Base-by-base conservation (phyloP, 345 rosid species). In the Arabis alpina region DNA sequence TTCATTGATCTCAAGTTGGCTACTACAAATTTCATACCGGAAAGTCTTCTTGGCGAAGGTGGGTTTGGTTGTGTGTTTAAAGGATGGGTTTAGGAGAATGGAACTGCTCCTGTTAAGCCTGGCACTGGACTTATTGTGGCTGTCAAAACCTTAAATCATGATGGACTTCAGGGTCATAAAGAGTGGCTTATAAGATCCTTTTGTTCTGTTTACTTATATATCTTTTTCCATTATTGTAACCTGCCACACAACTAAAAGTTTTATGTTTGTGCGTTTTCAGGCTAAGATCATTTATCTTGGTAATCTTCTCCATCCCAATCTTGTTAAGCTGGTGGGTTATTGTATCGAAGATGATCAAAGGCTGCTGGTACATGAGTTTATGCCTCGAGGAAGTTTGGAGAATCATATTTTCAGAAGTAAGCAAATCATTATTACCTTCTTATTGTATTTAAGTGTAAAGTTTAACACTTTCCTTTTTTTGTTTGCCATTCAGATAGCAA, bases 81-180 rank as follows among this genome's bases (percentile, higher is more conserved):
- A n/a, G n/a, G n/a, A n/a, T n/a, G n/a, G n/a, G n/a, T n/a, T n/a
- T n/a, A n/a, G n/a, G n/a, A n/a, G n/a, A n/a, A n/a, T n/a, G n/a
- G n/a, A n/a, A n/a, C n/a, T n/a, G n/a, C n/a, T n/a, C n/a, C n/a
- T n/a, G n/a, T n/a, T n/a, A n/a, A n/a, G n/a, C n/a, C n/a, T n/a
- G n/a, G n/a, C n/a, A n/a, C n/a, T n/a, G n/a, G n/a, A n/a, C n/a
- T n/a, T n/a, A n/a, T n/a, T n/a, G n/a, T n/a, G 19, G 98, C 97
- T 1, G 97, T 93, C 66, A 93, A 93, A 82, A 93, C 96, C 66
- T 89, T 93, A 57, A 93, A 93, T 78, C 98, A 87, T 71, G 98
- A 93, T 77, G 98, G 98, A 66, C 94, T 93, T 74, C 98, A 93
- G 82, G 98, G 98, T 75, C 98, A 93, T 58, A 90, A 88, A 82